phyloP scores from a whole-genome alignment of 2,329 filamentous ascomycete genomes.

The Sporothrix pallida region DNA sequence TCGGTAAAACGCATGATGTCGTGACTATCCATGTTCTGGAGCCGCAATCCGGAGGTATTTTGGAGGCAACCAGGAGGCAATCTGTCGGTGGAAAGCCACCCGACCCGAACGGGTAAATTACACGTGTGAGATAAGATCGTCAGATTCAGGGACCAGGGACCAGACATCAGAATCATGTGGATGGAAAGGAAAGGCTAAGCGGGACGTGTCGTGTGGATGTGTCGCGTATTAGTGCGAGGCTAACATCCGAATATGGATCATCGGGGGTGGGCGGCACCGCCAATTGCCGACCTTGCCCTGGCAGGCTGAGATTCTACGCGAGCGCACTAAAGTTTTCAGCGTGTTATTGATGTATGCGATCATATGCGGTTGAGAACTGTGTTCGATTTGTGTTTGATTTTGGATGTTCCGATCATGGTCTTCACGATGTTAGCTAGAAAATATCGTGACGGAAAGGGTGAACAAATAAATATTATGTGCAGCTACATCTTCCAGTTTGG shows the following conservation, averaged over 20 bases:
- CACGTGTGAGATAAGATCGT: too few relatives aligned
- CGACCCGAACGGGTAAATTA: background rate
- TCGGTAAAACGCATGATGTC: background rate
- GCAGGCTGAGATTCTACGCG: background rate
- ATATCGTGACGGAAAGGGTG: background rate
- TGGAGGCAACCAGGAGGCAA: too few relatives aligned
- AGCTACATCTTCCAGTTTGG: too few relatives aligned
- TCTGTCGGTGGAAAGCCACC: background rate
- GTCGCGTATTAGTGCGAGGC: background rate
- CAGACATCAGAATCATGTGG: background rate
- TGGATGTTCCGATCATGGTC: too few relatives aligned
- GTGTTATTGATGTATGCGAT: background rate
- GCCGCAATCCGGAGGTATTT: too few relatives aligned
- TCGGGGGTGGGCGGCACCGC: background rate
- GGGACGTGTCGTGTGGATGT: background rate
- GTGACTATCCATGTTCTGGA: background rate
- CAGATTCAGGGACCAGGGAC: background rate
- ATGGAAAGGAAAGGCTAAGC: background rate
- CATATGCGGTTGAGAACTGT: background rate
- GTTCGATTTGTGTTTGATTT: too few relatives aligned
- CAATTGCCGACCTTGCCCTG: background rate
- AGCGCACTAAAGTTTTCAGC: background rate
- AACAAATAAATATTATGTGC: background rate
- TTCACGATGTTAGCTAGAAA: background rate
- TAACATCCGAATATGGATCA: conserved; percentile 6